Base-by-base conservation (phyloP, 1,284 basidiomycete genomes). In the Trichosporon asahii region DNA sequence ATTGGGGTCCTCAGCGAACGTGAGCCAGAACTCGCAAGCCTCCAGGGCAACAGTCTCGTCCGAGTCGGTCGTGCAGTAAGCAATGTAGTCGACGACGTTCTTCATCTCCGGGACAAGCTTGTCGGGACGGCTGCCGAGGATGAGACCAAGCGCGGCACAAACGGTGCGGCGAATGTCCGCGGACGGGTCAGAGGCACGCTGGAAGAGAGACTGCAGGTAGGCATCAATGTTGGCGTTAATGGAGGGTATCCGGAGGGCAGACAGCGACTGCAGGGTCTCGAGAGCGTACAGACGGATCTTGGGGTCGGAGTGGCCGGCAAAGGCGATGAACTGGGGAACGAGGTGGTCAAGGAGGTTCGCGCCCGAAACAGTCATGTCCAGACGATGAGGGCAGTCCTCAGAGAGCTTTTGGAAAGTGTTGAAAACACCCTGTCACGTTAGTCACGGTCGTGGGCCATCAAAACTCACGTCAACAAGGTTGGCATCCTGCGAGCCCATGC, bases 21-120 rank as follows among this genome's bases (percentile, higher is more conserved):
- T 98, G 73, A 99, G 88, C 97, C 97, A 99, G 85, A 99, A 99
- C 86, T 99, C 97, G 87, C 95, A 98, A 14, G 97, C 97, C 85
- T 98, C 95, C 55, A 98, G 86, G 3, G 95, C 94, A 67, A 98
- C 94, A 70, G 90, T 90, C 85, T 97, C 94, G 83, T 98, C 93
- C 84, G 92, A 90, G 86, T 98, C 96, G 83, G 95, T 94, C 11
- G 94, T 98, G 44, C 94, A 98, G 85, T 95, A 99, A 49, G 98
- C 88, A 93, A 99, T 99, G 85, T 98, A 99, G 81, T 98, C 94
- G 53, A 97, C 95, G 60, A 99, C 94, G 77, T 94, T 95, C 66
- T 86, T 85, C 88, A 99, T 93, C 83, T 98, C 94, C 0, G 97
- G 97, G 85, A 98, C 90, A 71, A 99, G 89, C 84, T 97, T 97